Evolutionary conservation across 2,329 filamentous ascomycete species (phyloP), one percentile per base, ranked within the genome.

Genomic region (Dactylellina parvicollis): DNA sequence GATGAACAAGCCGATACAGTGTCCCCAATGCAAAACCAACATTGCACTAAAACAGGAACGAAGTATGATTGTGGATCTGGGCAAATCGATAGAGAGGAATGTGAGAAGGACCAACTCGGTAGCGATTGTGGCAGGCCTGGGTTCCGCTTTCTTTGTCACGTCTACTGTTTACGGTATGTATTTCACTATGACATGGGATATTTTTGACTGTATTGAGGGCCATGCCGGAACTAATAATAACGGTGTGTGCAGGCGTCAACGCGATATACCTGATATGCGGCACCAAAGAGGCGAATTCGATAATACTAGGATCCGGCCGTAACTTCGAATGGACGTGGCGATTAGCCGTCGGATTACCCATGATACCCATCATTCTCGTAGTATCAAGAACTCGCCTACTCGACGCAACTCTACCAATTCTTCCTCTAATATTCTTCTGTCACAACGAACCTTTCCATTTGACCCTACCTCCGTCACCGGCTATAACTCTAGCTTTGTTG

Each of bases 1-100:
- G 26, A 60, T 66, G 69, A 69, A 74, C 14, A 87, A 87, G 61
- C 88, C 88, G 74, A 87, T 97, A 75, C 83, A 87, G 60, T 99
- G 95, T 79, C 94, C 94, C 1, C 91, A 96, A 75, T 99, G 95
- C 85, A 95, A 96, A 80, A 86, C 88, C 1, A 86, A 88, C 76
- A 96, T 98, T 77, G 83, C 86, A 57, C 84, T 98, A 26, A 86
- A 89, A 55, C 88, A 93, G 52, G 90, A 91, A 12, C 87, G 85
- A 78, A 92, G 93, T 78, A 83, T 87, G 20, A 81, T 95, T 20
- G 87, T 98, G 26, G 86, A 89, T 59, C 78, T 89, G 0, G 86
- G 89, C 73, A 86, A 90, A 55, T 80, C 82, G 14, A 75, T 91
- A 8, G 85, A 89, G 77, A 82, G 83, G 36, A 79, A 82, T 80